These are phyloP conservation scores for Schizochytrium sp. DNA, from an alignment of 108 stramenopile species.

Conservation along the genomic window DNA sequence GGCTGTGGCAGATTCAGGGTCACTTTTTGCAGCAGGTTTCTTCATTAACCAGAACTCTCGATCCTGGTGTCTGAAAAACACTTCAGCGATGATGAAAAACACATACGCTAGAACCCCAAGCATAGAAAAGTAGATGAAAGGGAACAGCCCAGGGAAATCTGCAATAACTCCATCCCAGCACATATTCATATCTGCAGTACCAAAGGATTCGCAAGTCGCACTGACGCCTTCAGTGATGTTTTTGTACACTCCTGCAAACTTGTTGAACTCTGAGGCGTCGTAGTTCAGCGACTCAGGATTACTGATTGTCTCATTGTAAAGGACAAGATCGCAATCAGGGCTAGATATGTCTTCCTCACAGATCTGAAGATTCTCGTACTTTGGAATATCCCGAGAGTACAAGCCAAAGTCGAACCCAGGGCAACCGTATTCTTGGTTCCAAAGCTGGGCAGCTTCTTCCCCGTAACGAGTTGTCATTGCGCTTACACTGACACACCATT, in stretches of 20 bases:
- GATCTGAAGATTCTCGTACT: not conserved
- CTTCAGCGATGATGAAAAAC: slow-evolving; percentile 2
- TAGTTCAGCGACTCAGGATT: not conserved
- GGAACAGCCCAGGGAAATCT: slow-evolving; percentile 1
- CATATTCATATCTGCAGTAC: slow-evolving; percentile 25
- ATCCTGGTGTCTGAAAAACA: not conserved
- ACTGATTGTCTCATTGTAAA: not conserved
- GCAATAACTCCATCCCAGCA: slow-evolving; percentile 32
- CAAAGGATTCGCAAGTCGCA: slow-evolving; percentile 26
- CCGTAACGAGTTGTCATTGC: not conserved
- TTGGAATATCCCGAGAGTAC: not conserved
- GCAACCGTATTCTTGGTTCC: slow-evolving; percentile 42
- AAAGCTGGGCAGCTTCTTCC: not conserved
- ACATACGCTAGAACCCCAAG: not conserved
- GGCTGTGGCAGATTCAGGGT: not conserved
- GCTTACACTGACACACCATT: slow-evolving; percentile 13
- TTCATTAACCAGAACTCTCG: not conserved
- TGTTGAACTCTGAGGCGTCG: not conserved
- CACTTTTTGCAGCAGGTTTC: not conserved
- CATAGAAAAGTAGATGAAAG: slow-evolving; percentile 2
- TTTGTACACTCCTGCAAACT: not conserved
- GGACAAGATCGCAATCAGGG: not conserved
- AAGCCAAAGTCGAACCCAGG: slow-evolving; percentile 8
- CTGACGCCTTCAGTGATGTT: slow-evolving; percentile 18
- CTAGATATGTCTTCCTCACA: not conserved